Evolutionary conservation across 768 basidiomycete genomes (phyloP).

Genomic region (Auricularia cornea): DNA sequence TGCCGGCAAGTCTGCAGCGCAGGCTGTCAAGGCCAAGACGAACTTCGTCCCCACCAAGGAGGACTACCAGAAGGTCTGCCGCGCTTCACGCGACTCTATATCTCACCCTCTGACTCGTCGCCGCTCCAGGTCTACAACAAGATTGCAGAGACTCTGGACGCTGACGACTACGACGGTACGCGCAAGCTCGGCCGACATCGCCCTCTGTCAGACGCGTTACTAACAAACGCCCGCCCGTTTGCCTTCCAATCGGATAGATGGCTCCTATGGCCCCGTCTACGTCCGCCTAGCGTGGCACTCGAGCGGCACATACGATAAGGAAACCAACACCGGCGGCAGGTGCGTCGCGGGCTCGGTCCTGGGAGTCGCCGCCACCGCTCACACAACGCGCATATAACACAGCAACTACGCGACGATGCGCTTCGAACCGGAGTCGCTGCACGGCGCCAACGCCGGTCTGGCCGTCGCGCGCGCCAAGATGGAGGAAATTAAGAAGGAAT

Average conservation of each 20-base stretch:
- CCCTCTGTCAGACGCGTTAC: background rate
- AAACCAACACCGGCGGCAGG: conserved; percentile 72
- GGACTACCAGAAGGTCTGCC: conserved; percentile 79
- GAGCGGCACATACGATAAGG: conserved; percentile 89
- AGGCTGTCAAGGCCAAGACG: conserved; percentile 52
- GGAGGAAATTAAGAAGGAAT: conserved; percentile 81
- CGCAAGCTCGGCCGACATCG: conserved; percentile 3
- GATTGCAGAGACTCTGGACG: conserved; percentile 69
- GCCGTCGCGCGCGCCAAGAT: conserved; percentile 71
- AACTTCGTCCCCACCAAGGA: conserved; percentile 70
- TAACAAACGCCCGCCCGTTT: conserved; percentile 5
- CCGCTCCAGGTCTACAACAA: conserved; percentile 73
- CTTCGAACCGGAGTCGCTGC: conserved; percentile 79
- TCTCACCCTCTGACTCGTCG: conserved; percentile 2
- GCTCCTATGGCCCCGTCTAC: conserved; percentile 80
- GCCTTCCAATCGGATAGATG: conserved; percentile 41
- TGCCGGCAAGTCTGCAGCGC: conserved; percentile 51
- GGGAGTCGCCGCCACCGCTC: background rate
- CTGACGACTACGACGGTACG: conserved; percentile 80
- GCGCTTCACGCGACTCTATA: background rate
- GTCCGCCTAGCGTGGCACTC: conserved; percentile 91
- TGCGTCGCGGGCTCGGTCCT: conserved; percentile 22
- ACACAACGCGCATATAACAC: conserved; percentile 5
- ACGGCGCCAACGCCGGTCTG: conserved; percentile 80
- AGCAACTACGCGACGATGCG: conserved; percentile 99